Conservation (phyloP, 805 yeast species). For the Kluyveromyces dobzhanskii region DNA sequence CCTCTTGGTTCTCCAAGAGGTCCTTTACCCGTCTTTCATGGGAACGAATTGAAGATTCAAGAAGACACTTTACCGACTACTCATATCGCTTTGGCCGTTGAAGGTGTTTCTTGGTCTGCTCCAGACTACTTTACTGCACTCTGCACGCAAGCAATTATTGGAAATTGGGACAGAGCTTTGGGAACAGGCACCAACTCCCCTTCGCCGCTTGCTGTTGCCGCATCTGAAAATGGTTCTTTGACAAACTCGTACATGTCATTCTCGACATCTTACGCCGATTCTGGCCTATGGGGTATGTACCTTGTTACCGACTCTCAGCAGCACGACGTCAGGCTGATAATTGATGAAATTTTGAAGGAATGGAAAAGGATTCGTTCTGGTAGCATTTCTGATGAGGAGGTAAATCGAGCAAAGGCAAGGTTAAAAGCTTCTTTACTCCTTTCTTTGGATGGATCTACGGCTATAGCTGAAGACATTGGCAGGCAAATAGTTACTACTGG, state of each 20-base stretch:
- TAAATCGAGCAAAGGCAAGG: constrained; percentile 90
- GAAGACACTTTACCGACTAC: constrained; percentile 82
- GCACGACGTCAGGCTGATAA: constrained; percentile 54
- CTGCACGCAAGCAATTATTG: constrained; percentile 93
- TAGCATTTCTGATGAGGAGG: constrained; percentile 72
- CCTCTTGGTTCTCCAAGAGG: constrained; percentile 62
- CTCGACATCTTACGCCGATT: constrained; percentile 93
- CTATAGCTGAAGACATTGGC: constrained; percentile 96
- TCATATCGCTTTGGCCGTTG: constrained; percentile 90
- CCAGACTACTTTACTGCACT: constrained; percentile 93
- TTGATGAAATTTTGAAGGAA: constrained; percentile 71
- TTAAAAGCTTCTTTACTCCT: constrained; percentile 84
- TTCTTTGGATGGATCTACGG: constrained; percentile 89
- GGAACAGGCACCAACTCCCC: constrained; percentile 82
- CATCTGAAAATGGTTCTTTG: constrained; percentile 45
- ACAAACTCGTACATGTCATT: constrained; percentile 96
- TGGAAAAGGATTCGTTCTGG: constrained; percentile 84
- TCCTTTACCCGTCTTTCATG: constrained; percentile 68
- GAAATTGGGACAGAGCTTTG: constrained; percentile 93
- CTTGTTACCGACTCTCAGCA: constrained; percentile 70
- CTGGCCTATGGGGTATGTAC: constrained; percentile 97
- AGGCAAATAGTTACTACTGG: constrained; percentile 96
- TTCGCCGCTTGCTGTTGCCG: constrained; percentile 64
- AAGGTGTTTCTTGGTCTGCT: constrained; percentile 96
- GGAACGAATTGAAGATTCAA: constrained; percentile 78